Base-by-base conservation (phyloP, 768 basidiomycete genomes). In the Pleurotus tuber-regium region DNA sequence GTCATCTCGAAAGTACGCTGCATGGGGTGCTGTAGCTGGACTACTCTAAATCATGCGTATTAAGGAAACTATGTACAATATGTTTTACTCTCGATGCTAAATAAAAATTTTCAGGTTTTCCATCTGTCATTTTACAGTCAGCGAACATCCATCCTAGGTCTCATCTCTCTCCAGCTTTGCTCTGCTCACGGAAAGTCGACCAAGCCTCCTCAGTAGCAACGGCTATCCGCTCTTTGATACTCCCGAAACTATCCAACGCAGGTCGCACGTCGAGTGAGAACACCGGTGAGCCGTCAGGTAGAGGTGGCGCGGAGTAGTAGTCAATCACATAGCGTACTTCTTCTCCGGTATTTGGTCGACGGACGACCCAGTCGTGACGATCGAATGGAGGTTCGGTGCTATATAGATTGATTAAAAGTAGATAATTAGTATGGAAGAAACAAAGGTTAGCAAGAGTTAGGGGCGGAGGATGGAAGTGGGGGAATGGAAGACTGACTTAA, bases 281-380 rank as follows among this genome's bases (percentile, higher is more conserved):
- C 4, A 95, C 94, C 14, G 97, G 97, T 39, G 89, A 89, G 6
- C 96, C 96, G 58, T 97, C 89, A 6, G 83, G 76, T 50, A 95
- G 86, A 2, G 89, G 83, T 1, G 95, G 92, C 0, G 92, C 93
- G 41, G 91, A 89, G 69, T 98, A 98, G 70, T 99, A 99, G 73
- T 99, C 97, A 60, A 99, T 98, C 41, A 99, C 89, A 68, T 99
- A 96, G 64, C 92, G 88, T 46, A 92, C 86, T 68, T 92, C 88
- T 59, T 89, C 82, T 14, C 89, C 85, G 1, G 87, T 85, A 33
- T 74, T 72, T 26, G 86, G 84, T 46, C 96, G 85, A 25, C 87
- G 87, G 49, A 99, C 79, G 47, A 97, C 70, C 97, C 97, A 99
- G 71, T 99, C 97, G 66, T 99, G 97, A 6, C 97, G 86, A 64